Base-by-base conservation (phyloP, 306 rosid species). In the Leucaena leucocephala region DNA sequence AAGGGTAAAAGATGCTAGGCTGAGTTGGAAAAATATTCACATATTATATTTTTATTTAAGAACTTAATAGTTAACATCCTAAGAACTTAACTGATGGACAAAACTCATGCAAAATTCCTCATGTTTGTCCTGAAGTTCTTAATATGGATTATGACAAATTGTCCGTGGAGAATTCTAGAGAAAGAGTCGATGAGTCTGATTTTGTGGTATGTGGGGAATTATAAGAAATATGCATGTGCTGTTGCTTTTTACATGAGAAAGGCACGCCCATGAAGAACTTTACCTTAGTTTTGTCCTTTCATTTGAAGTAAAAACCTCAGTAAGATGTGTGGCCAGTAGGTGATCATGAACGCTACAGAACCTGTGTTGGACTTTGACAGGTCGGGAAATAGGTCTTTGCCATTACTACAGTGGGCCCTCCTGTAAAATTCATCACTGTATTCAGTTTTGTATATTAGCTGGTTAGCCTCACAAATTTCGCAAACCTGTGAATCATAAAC, bases 401-500 rank as follows among this genome's bases (percentile, higher is more conserved):
- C 76, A 80, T 65, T 22, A 71, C 57, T 19, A 54, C 17, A 4
- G 35, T 58, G 34, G 78, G 16, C 42, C 83, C 62, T 79, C 79
- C 45, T 48, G 35, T 40, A 75, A 68, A 12, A 48, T 42, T 69
- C 58, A 73, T 77, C 44, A 1, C 12, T 74, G 77, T 74, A 68
- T 70, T 74, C 46, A 45, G 73, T 77, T 76, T 77, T 79, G 78
- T 45, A 36, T 61, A 75, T 61, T 48, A 72, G 39, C 38, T 43
- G 38, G 54, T 44, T 43, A 68, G 54, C 71, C 63, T 70, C 57
- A 35, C 82, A 42, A 52, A 39, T 45, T 16, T 0, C 8, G 33
- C 71, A 66, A 72, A 81, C 77, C 22, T 48, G 12, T 35, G 65
- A 54, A 76, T 71, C 75, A 45, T 68, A 77, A 64, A 77, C 33